Evolutionary conservation across 768 basidiomycete species (phyloP).

Genomic region (Gymnopilus junonius): DNA sequence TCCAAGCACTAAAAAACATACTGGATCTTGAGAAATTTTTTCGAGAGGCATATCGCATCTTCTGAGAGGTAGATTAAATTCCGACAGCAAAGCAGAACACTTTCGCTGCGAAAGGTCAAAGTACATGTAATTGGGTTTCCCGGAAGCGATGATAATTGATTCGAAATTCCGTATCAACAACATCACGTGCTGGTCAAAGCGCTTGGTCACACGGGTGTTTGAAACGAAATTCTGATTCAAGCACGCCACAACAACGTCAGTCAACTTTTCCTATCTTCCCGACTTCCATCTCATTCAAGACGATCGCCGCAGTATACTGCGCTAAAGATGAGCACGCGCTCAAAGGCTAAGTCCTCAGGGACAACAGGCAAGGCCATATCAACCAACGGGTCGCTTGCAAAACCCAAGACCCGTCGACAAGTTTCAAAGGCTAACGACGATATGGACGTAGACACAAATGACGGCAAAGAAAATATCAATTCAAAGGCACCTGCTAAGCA

Average conservation of each 20-base stretch:
- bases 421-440: conserved; percentile 16
- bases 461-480: conserved; percentile 17
- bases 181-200: conserved; percentile 8
- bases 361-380: conserved; percentile 25
- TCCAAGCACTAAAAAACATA: too few relatives aligned
- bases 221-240: conserved; percentile 1
- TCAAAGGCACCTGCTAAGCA: conserved; percentile 1
- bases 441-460: conserved; percentile 19
- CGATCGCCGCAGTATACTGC: background rate
- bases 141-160: background rate
- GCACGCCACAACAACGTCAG: conserved; percentile 5
- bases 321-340: conserved; percentile 47
- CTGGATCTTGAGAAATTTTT: too few relatives aligned
- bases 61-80: too few relatives aligned
- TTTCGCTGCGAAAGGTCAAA: too few relatives aligned
- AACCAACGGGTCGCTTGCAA: conserved; percentile 10
- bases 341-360: conserved; percentile 42
- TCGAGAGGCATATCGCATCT: too few relatives aligned
- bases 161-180: background rate
- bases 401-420: conserved; percentile 16
- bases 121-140: too few relatives aligned
- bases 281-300: background rate
- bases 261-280: conserved; percentile 2
- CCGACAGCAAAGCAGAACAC: too few relatives aligned
- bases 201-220: conserved; percentile 1